These are phyloP conservation scores for Mucuna pruriens DNA, from an alignment of 306 rosid species.

Conservation along the genomic window DNA sequence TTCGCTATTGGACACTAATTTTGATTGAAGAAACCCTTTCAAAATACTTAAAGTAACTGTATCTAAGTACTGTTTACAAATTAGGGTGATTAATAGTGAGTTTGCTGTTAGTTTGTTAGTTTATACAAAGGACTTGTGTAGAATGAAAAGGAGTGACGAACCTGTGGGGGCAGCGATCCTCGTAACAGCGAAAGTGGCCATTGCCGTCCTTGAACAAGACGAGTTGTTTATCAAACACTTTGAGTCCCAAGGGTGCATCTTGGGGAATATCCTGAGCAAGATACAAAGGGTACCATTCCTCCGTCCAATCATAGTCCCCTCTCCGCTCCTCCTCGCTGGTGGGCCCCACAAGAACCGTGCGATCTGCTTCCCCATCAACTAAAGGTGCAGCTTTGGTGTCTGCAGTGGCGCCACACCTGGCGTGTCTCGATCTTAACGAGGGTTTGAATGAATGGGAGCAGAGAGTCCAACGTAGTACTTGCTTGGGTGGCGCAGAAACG, in stretches of 20 bases:
- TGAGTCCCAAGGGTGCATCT: constrained; percentile 90
- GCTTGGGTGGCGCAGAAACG: constrained; percentile 34
- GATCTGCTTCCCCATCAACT: constrained; percentile 48
- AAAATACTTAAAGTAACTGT: too few relatives aligned
- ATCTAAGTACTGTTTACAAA: too few relatives aligned
- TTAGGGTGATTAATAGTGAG: too few relatives aligned
- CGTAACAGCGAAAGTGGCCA: constrained; percentile 66
- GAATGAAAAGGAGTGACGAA: constrained; percentile 7
- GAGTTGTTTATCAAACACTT: constrained; percentile 71
- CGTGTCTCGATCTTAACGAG: constrained; percentile 15
- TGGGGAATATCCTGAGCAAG: constrained; percentile 70
- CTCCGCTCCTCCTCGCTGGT: constrained; percentile 56
- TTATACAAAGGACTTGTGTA: too few relatives aligned
- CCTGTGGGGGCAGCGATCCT: constrained; percentile 98
- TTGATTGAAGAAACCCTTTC: too few relatives aligned
- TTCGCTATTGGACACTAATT: too few relatives aligned
- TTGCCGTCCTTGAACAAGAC: constrained; percentile 70
- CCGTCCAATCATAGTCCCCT: constrained; percentile 77
- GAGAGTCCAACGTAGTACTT: constrained; percentile 17
- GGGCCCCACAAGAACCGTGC: constrained; percentile 55
- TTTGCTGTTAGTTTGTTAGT: too few relatives aligned
- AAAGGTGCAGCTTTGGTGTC: constrained; percentile 49
- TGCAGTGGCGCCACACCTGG: constrained; percentile 51
- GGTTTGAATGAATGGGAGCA: constrained; percentile 28
- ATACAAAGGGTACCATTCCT: constrained; percentile 97